Percentiles rank a stretch among this genome's conserved stretches.
Evolutionary conservation across 345 rosid genomes (phyloP).

Genomic region (Combretum micranthum): DNA sequence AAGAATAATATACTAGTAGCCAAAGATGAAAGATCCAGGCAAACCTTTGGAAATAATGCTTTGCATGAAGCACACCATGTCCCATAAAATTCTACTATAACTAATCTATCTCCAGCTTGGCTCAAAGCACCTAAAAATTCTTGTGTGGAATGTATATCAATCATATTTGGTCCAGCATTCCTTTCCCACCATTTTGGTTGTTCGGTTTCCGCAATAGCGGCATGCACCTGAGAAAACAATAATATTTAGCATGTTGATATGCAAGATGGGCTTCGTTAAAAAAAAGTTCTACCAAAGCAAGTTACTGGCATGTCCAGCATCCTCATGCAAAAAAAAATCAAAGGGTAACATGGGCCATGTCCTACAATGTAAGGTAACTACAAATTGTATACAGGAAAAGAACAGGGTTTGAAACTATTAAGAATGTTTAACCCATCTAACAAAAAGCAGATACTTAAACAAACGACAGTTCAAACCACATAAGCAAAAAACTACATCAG

Average conservation of each 20-base stretch:
- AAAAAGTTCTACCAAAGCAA: slow-evolving; percentile 3
- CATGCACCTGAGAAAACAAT: slow-evolving; percentile 47
- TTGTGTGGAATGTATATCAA: slow-evolving; percentile 81
- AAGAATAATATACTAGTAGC: not conserved
- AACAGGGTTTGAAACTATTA: too few relatives aligned
- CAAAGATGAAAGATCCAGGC: slow-evolving; percentile 4
- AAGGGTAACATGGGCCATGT: too few relatives aligned
- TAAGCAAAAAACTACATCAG: too few relatives aligned
- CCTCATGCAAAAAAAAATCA: not conserved
- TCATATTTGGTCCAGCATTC: slow-evolving; percentile 83
- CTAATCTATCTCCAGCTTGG: slow-evolving; percentile 73
- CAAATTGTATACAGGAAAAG: too few relatives aligned
- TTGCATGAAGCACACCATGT: slow-evolving; percentile 97
- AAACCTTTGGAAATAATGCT: slow-evolving; percentile 80
- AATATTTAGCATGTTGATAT: slow-evolving; percentile 4
- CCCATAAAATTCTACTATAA: slow-evolving; percentile 91
- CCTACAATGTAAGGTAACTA: too few relatives aligned
- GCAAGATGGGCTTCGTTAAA: slow-evolving; percentile 1
- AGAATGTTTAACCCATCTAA: too few relatives aligned
- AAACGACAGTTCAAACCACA: too few relatives aligned
- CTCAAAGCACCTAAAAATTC: slow-evolving; percentile 71
- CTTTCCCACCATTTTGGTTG: slow-evolving; percentile 95
- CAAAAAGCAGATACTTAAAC: too few relatives aligned
- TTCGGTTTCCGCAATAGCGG: slow-evolving; percentile 57
- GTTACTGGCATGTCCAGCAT: not conserved